Evolutionary conservation across 202 grass and related monocot genomes (phyloP), one percentile per base, ranked within the genome.

Genomic region (Miscanthus sacchariflorus): DNA sequence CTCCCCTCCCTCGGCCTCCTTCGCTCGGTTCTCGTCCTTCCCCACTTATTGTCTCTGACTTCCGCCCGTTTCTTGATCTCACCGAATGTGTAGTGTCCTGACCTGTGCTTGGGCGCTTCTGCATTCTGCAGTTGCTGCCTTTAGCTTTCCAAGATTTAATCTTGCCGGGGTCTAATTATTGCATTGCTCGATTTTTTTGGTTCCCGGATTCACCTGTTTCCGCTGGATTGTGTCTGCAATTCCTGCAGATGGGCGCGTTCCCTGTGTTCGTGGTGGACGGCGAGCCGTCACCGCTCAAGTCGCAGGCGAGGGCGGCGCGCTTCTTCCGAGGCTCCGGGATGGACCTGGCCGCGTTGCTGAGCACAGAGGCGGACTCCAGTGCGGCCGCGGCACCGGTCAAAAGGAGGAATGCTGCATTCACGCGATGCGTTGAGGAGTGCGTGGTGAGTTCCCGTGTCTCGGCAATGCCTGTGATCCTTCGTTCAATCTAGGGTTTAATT

Each of bases 221-320:
- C 11, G 2, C 33, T 68, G 58, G 0, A 28, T 74, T 76, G n/a
- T 23, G 30, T 72, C 64, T 72, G 7, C 46, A 33, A 81, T 5
- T 66, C 14, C 75, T 85, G 76, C 76, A 99, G 97, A 95, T 96
- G 93, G 97, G 97, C 17, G 97, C 88, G 35, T 96, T 93, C 75
- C 97, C 97, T 21, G 93, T 99, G 49, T 99, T 99, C 83, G 94
- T 99, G 35, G 91, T 95, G 40, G 97, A 99, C 49, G 97, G 97
- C 12, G 69, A 89, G 30, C 94, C 97, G 35, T 99, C 94, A 39
- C 88, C 94, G 33, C 87, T 99, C 65, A 95, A 99, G 90, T 65
- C 85, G 6, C 83, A 95, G 83, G 97, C 91, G 64, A 99, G 97
- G 89, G 89, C 92, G 1, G 91, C 92, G 38, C 92, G 97, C 28